A percentile compares a stretch with the other conserved stretches of the same genome.
Evolutionary conservation across 2,329 filamentous ascomycete species (phyloP).

Genomic region (Byssoonygena ceratinophila): DNA sequence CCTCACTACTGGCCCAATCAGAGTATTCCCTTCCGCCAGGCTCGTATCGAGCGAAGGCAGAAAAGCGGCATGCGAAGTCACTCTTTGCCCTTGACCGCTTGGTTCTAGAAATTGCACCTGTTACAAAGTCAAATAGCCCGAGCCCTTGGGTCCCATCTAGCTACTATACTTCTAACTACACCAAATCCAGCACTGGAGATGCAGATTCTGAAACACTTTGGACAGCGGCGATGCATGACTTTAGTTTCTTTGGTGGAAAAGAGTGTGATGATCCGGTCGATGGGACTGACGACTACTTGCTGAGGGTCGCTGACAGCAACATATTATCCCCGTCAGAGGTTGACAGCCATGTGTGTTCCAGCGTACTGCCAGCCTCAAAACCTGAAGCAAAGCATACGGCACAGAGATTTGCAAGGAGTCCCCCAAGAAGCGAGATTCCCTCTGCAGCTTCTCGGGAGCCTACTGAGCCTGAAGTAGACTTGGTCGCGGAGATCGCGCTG

Average conservation of each 20-base stretch:
- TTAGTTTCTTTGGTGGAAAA: constrained; percentile 51
- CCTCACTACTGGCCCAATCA: constrained; percentile 43
- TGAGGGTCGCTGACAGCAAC: too few species aligned
- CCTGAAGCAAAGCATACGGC: too few species aligned
- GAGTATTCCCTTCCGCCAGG: constrained; percentile 52
- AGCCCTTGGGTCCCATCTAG: constrained; percentile 33
- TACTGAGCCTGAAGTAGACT: constrained; percentile 34
- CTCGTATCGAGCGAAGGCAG: constrained; percentile 39
- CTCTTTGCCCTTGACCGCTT: constrained; percentile 48
- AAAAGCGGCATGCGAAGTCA: constrained; percentile 40
- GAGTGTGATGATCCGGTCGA: constrained; percentile 43
- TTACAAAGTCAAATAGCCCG: constrained; percentile 19
- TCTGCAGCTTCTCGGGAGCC: not conserved
- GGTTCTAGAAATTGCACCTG: constrained; percentile 44
- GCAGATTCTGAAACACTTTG: constrained; percentile 50
- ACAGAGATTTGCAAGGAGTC: too few species aligned
- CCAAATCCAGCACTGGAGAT: constrained; percentile 49
- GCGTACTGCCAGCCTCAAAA: too few species aligned
- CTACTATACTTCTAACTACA: constrained; percentile 37
- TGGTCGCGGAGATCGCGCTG: constrained; percentile 43
- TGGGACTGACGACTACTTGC: constrained; percentile 26
- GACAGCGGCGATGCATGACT: constrained; percentile 50
- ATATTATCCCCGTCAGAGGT: too few species aligned
- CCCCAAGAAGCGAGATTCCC: not conserved
- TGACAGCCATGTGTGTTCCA: too few species aligned